Evolutionary conservation across 352 stramenopile genomes (phyloP).

Genomic region (Stramenopiles sp.): DNA sequence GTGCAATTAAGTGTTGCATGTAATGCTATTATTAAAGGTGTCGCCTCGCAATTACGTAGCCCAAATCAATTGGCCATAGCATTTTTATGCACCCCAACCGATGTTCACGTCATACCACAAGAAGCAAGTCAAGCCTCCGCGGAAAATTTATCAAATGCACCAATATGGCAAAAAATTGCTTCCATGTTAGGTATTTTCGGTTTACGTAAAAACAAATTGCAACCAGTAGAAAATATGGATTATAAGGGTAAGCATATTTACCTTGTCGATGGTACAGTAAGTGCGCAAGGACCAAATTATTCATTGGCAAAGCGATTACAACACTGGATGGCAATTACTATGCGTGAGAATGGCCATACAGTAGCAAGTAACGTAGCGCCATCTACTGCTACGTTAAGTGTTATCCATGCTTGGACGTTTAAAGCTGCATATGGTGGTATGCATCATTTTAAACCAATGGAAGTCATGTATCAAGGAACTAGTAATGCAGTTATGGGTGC

Average conservation of each 20-base stretch:
- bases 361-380: slow-evolving; percentile 64
- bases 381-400: slow-evolving; percentile 52
- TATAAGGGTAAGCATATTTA: slow-evolving; percentile 23
- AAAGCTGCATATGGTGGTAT: slow-evolving; percentile 47
- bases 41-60: slow-evolving; percentile 38
- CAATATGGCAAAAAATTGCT: slow-evolving; percentile 6
- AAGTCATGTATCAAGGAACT: slow-evolving; percentile 43
- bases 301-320: slow-evolving; percentile 61
- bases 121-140: slow-evolving; percentile 36
- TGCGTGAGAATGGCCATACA: slow-evolving; percentile 33
- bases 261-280: slow-evolving; percentile 42
- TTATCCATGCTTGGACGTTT: slow-evolving; percentile 41
- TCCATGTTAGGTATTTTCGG: slow-evolving; percentile 15
- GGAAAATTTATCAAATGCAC: slow-evolving; percentile 25
- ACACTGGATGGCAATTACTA: slow-evolving; percentile 56
- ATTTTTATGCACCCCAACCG: slow-evolving; percentile 65
- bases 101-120: slow-evolving; percentile 50
- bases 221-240: slow-evolving; percentile 1
- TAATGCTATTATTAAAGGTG: slow-evolving; percentile 37
- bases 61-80: slow-evolving; percentile 38
- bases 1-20: slow-evolving; percentile 58
- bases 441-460: slow-evolving; percentile 40
- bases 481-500: slow-evolving; percentile 47
- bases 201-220: too few relatives aligned
- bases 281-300: slow-evolving; percentile 63